A percentile compares a stretch with the other conserved stretches of the same genome.
Evolutionary conservation across 1,139 yeast genomes (phyloP).

Genomic region (Saccharomyces pastorianus): DNA sequence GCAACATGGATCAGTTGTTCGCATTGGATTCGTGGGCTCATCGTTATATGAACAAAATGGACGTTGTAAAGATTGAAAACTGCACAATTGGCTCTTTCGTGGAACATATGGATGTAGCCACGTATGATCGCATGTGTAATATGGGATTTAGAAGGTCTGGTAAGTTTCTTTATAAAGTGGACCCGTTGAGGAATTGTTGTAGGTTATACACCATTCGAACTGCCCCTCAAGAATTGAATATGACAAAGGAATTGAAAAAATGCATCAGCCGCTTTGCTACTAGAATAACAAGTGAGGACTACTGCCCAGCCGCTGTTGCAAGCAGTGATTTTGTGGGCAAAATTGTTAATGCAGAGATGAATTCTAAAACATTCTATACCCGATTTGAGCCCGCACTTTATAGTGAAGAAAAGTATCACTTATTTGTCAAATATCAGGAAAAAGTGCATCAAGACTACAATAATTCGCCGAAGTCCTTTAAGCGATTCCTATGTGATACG

Average conservation of each 20-base stretch:
- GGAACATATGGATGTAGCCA: slow-evolving; percentile 40
- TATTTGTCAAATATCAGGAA: slow-evolving; percentile 65
- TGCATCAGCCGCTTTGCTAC: slow-evolving; percentile 49
- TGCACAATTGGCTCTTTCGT: slow-evolving; percentile 44
- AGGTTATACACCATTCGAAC: slow-evolving; percentile 77
- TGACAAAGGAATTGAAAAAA: slow-evolving; percentile 61
- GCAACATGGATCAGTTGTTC: slow-evolving; percentile 29
- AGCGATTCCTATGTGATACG: slow-evolving; percentile 59
- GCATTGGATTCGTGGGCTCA: slow-evolving; percentile 33
- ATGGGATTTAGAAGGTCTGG: slow-evolving; percentile 80
- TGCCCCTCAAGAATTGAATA: slow-evolving; percentile 36
- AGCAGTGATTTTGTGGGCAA: slow-evolving; percentile 31
- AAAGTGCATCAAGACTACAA: slow-evolving; percentile 54
- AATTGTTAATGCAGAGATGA: slow-evolving; percentile 28
- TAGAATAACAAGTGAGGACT: background rate
- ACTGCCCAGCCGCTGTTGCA: background rate
- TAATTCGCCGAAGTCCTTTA: slow-evolving; percentile 45
- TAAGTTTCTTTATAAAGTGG: slow-evolving; percentile 61
- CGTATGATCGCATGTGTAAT: slow-evolving; percentile 59
- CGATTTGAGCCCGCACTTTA: slow-evolving; percentile 46
- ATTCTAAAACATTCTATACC: slow-evolving; percentile 37
- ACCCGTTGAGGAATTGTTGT: slow-evolving; percentile 67
- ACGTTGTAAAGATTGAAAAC: slow-evolving; percentile 14
- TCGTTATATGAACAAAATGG: slow-evolving; percentile 6
- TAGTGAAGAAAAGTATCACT: slow-evolving; percentile 52